phyloP scores from a whole-genome alignment of 495 filamentous ascomycete genomes.

The Penicillium nucicola region DNA sequence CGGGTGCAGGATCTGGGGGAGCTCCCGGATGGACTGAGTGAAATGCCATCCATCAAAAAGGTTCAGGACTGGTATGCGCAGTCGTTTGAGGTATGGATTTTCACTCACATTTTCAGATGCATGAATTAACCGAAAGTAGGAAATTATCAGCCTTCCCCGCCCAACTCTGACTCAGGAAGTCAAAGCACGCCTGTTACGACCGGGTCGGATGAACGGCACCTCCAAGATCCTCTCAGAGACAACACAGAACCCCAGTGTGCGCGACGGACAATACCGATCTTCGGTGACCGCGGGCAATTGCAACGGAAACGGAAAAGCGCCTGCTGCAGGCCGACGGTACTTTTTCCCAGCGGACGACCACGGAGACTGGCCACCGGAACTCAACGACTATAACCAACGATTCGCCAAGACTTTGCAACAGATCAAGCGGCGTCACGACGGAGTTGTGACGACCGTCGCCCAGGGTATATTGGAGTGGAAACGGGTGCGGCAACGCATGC shows the following conservation, averaged over 20 bases:
- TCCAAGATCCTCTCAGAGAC: conserved; percentile 73
- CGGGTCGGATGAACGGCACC: conserved; percentile 57
- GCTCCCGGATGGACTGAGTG: conserved; percentile 94
- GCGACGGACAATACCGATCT: conserved; percentile 82
- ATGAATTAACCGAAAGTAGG: conserved; percentile 45
- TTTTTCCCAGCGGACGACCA: conserved; percentile 88
- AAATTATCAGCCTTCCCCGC: conserved; percentile 81
- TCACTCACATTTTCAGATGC: conserved; percentile 7
- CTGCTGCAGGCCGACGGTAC: conserved; percentile 62
- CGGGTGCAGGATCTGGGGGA: conserved; percentile 89
- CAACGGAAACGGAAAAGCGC: conserved; percentile 45
- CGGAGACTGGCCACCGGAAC: conserved; percentile 88
- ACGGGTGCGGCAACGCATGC: conserved; percentile 91
- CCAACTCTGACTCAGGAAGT: conserved; percentile 75
- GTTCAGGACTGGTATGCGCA: conserved; percentile 99
- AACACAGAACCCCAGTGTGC: conserved; percentile 85
- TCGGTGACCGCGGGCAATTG: conserved; percentile 49
- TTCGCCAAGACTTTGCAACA: conserved; percentile 81
- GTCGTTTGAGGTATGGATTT: conserved; percentile 82
- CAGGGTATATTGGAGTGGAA: conserved; percentile 98
- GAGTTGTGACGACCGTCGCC: conserved; percentile 91
- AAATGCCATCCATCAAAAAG: conserved; percentile 95
- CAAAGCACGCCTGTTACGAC: conserved; percentile 71
- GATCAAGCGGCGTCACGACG: conserved; percentile 94
- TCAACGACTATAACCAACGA: conserved; percentile 88